Percentiles rank a stretch among this genome's conserved stretches.
phyloP scores from a whole-genome alignment of 2,329 filamentous ascomycete species.

The Fusarium hainanense region DNA sequence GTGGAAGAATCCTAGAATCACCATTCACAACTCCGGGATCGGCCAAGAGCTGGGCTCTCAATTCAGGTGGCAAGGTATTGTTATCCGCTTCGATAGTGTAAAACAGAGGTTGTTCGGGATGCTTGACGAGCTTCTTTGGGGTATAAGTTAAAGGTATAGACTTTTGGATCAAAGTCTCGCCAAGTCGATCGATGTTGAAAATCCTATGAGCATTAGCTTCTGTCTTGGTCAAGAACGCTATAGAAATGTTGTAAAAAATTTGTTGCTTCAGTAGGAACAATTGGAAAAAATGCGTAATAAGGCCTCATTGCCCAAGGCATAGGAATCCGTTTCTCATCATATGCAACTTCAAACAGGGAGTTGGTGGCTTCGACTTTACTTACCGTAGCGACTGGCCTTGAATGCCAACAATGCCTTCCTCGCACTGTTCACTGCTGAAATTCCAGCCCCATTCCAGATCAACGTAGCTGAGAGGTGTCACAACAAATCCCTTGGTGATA shows the following conservation, averaged over 20 bases:
- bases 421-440: conserved; percentile 94
- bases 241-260: conserved; percentile 24
- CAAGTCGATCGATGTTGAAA: conserved; percentile 88
- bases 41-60: conserved; percentile 77
- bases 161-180: conserved; percentile 87
- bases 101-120: conserved; percentile 88
- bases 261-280: conserved; percentile 92
- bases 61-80: conserved; percentile 85
- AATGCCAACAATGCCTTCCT: conserved; percentile 93
- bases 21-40: conserved; percentile 78
- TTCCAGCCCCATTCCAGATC: conserved; percentile 95
- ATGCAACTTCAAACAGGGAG: conserved; percentile 54
- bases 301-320: conserved; percentile 67
- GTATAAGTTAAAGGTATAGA: conserved; percentile 90
- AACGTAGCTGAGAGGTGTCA: conserved; percentile 90
- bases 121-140: conserved; percentile 85
- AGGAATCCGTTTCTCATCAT: conserved; percentile 73
- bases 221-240: neutral
- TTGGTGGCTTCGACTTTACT: conserved; percentile 51
- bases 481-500: conserved; percentile 86
- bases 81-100: conserved; percentile 96
- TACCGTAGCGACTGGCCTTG: conserved; percentile 90
- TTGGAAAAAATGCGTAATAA: conserved; percentile 72
- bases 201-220: conserved; percentile 68
- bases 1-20: conserved; percentile 75